These are phyloP conservation scores for Pestalotiopsis sp. DNA, from an alignment of 2,329 filamentous ascomycete genomes.

Conservation along the genomic window DNA sequence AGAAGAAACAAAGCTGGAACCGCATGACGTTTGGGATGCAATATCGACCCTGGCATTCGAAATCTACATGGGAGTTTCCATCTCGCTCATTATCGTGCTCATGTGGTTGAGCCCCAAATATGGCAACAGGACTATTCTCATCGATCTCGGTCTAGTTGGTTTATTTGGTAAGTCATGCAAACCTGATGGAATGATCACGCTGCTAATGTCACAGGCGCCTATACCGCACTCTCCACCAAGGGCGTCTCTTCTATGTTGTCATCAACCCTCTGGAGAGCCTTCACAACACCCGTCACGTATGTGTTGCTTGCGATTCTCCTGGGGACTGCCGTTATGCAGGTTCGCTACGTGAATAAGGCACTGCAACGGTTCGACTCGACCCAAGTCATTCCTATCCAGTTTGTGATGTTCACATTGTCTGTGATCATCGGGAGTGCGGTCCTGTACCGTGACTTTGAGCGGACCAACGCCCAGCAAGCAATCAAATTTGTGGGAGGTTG, in stretches of 20 bases:
- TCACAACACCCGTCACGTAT: constrained; percentile 92
- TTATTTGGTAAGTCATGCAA: constrained; percentile 73
- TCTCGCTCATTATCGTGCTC: constrained; percentile 71
- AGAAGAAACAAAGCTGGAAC: constrained; percentile 87
- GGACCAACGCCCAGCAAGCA: constrained; percentile 72
- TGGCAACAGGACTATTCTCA: constrained; percentile 83
- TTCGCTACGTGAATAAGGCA: constrained; percentile 88
- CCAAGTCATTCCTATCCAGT: constrained; percentile 96
- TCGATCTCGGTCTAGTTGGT: constrained; percentile 91
- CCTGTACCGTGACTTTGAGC: constrained; percentile 92
- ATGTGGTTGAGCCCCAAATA: constrained; percentile 84
- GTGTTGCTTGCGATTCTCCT: constrained; percentile 78
- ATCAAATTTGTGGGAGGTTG: constrained; percentile 89
- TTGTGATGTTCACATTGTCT: constrained; percentile 93
- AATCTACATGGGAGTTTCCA: constrained; percentile 81
- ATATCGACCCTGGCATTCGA: constrained; percentile 90
- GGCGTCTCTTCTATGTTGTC: constrained; percentile 95
- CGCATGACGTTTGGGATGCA: constrained; percentile 85
- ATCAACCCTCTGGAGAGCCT: constrained; percentile 83
- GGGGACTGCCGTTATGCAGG: constrained; percentile 89
- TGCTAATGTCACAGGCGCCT: constrained; percentile 65
- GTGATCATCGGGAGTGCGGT: constrained; percentile 94
- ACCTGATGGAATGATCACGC: constrained; percentile 12
- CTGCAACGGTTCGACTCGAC: constrained; percentile 95
- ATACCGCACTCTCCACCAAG: constrained; percentile 96